A percentile compares a stretch with the other conserved stretches of the same genome.
Evolutionary conservation across 441 rosid species (phyloP).

Genomic region (Flueggea neowawraea): DNA sequence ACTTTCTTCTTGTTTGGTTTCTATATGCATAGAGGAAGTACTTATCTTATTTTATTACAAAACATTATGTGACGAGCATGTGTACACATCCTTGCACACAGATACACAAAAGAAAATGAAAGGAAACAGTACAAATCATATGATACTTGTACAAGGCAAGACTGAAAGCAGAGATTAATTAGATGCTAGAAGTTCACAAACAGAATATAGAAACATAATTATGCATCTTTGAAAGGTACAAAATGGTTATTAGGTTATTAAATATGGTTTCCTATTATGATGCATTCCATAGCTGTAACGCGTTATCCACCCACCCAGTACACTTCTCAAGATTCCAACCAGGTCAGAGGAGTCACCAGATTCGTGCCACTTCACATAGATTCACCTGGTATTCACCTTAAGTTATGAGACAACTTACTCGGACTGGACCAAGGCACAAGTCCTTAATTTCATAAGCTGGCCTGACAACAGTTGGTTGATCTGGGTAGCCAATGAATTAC

Average conservation of each 20-base stretch:
- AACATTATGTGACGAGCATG: too few relatives aligned
- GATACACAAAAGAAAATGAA: too few relatives aligned
- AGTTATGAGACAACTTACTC: slow-evolving; percentile 13
- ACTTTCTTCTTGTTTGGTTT: not conserved
- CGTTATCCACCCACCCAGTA: not conserved
- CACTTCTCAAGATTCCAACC: slow-evolving; percentile 13
- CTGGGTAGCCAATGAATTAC: slow-evolving; percentile 20
- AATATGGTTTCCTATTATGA: not conserved
- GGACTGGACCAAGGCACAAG: slow-evolving; percentile 19
- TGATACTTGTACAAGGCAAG: not conserved
- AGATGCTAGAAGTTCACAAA: too few relatives aligned
- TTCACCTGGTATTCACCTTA: slow-evolving; percentile 16
- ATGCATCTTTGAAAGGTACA: too few relatives aligned
- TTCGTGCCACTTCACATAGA: slow-evolving; percentile 13
- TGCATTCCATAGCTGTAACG: slow-evolving; percentile 5
- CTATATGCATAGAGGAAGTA: too few relatives aligned
- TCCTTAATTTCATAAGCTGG: slow-evolving; percentile 18
- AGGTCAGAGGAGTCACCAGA: slow-evolving; percentile 11
- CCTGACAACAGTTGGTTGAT: slow-evolving; percentile 13
- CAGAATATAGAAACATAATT: too few relatives aligned
- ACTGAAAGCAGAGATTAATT: not conserved
- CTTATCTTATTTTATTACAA: too few relatives aligned
- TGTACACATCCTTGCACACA: too few relatives aligned
- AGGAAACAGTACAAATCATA: too few relatives aligned
- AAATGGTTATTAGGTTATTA: too few relatives aligned